Evolutionary conservation across 306 rosid species (phyloP).

Genomic region (Dryas octopetala): DNA sequence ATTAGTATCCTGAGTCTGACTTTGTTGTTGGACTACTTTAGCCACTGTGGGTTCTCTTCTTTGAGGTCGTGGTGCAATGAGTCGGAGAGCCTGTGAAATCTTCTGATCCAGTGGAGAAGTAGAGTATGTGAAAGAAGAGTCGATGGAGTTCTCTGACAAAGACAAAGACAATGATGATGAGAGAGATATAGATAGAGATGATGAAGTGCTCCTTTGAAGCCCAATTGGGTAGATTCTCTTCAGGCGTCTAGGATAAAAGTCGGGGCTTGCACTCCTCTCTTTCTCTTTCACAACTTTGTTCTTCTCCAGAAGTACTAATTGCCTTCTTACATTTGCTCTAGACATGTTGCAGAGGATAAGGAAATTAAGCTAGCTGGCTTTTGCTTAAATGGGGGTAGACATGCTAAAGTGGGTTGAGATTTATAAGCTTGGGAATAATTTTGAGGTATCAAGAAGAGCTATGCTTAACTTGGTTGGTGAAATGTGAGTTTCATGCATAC

Average conservation of each 20-base stretch:
- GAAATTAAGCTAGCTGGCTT: not conserved
- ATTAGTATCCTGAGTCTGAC: slow-evolving; percentile 34
- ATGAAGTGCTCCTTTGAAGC: slow-evolving; percentile 76
- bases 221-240: slow-evolving; percentile 95
- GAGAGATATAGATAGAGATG: slow-evolving; percentile 64
- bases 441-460: slow-evolving; percentile 5
- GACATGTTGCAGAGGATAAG: slow-evolving; percentile 42
- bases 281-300: slow-evolving; percentile 50
- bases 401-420: slow-evolving; percentile 15
- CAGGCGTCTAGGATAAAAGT: slow-evolving; percentile 50
- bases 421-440: slow-evolving; percentile 23
- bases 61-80: slow-evolving; percentile 48
- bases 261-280: slow-evolving; percentile 45
- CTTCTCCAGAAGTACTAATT: slow-evolving; percentile 44
- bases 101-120: slow-evolving; percentile 64
- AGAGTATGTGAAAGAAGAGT: slow-evolving; percentile 70
- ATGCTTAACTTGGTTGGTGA: slow-evolving; percentile 60
- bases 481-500: slow-evolving; percentile 73
- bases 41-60: slow-evolving; percentile 47
- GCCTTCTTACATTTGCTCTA: slow-evolving; percentile 56
- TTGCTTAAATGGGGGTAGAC: slow-evolving; percentile 10
- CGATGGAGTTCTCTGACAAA: slow-evolving; percentile 85
- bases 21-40: slow-evolving; percentile 42
- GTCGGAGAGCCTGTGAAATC: slow-evolving; percentile 67
- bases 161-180: slow-evolving; percentile 71